Evolutionary conservation across 768 basidiomycete species (phyloP).

Genomic region (Rhizopogon rudus): DNA sequence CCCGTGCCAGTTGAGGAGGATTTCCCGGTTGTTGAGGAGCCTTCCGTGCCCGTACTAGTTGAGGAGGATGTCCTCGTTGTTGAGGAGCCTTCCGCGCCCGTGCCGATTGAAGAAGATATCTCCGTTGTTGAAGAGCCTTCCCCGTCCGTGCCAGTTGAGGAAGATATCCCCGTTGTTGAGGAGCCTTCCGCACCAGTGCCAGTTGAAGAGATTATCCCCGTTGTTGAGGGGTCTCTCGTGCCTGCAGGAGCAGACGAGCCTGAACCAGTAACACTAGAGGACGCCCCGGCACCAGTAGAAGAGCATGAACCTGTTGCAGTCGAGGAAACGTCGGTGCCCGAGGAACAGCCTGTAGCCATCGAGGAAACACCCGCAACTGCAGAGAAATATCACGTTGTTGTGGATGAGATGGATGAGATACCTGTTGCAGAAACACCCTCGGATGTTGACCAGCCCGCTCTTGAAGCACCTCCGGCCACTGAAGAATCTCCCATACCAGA

Average conservation of each 20-base stretch:
- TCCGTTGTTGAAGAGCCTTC: too few species aligned
- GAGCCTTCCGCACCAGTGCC: background rate
- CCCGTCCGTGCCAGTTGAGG: background rate
- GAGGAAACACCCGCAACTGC: background rate
- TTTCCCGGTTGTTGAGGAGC: too few species aligned
- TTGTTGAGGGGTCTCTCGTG: background rate
- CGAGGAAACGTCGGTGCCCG: background rate
- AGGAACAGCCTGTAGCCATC: slow-evolving; percentile 1
- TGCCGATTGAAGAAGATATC: too few species aligned
- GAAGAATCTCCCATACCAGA: background rate
- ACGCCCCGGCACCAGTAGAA: background rate
- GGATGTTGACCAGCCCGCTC: background rate
- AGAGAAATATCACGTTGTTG: background rate
- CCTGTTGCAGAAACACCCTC: background rate
- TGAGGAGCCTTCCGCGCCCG: too few species aligned
- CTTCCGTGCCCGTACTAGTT: background rate
- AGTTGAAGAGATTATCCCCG: background rate
- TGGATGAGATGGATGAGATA: slow-evolving; percentile 1
- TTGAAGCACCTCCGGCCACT: background rate
- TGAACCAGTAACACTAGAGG: background rate
- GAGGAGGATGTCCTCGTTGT: background rate
- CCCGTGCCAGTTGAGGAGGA: too few species aligned
- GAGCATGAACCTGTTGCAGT: background rate
- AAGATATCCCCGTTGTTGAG: background rate
- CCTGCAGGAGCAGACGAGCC: background rate